Base-by-base conservation (phyloP, 306 rosid species). In the Macrotyloma uniflorum region DNA sequence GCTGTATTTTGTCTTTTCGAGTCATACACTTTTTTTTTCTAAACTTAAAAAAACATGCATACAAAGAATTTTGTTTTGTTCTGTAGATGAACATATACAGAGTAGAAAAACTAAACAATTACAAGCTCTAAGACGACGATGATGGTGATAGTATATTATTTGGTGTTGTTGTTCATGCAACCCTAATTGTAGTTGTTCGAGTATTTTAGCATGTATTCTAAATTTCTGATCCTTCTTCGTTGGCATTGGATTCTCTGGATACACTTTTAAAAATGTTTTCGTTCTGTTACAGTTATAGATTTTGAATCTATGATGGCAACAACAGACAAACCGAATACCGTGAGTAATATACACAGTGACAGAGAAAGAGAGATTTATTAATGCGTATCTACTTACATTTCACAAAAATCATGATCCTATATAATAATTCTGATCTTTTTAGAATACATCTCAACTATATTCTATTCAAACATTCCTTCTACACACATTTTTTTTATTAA, bases 1-100 rank as follows among this genome's bases (percentile, higher is more conserved):
- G 97, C 89, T 81, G 63, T 65, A 68, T 70, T 83, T 85, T 83
- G 90, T 83, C 89, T 45, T 85, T 63, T 45, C 63, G 66, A 76
- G 80, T 76, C 63, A 76, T 50, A 49, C 67, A 12, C 0, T 1
- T 9, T 8, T 38, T 38, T 53, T 35, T 73, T 30, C n/a, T n/a
- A n/a, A n/a, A 70, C 32, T 2, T 38, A 20, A 22, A 45, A 46
- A 26, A n/a, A 35, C 67, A 4, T 63, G 28, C 8, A 61, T 59
- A 38, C 77, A 35, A 65, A 53, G 68, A 65, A n/a, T 30, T 79
- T 46, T 82, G 45, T 46, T 54, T 62, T 78, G 42, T 23, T 38
- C 38, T 13, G 55, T 26, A 46, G 22, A 59, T 10, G 20, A 49
- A 18, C 3, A n/a, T 63, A 54, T 42, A 13, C 33, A 67, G 13